These are phyloP conservation scores for Aspergillus avenaceus DNA, from an alignment of 495 filamentous ascomycete species.

Conservation along the genomic window DNA sequence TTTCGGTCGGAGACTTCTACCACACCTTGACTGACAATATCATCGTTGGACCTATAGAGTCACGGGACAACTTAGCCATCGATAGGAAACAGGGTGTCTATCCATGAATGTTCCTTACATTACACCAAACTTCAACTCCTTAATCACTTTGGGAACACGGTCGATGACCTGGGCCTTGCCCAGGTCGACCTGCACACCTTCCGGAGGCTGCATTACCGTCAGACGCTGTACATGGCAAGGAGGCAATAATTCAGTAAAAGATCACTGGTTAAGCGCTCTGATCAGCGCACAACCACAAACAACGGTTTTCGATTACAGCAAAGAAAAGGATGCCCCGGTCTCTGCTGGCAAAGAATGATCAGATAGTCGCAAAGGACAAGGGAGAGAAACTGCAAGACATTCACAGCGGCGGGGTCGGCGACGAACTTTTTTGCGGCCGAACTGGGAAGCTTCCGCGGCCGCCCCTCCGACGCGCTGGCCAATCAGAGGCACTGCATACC, in stretches of 20 bases:
- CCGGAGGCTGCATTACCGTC: constrained; percentile 47
- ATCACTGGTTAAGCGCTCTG: constrained; percentile 5
- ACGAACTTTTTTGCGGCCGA: constrained; percentile 25
- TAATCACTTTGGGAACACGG: constrained; percentile 82
- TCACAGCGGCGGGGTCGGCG: constrained; percentile 24
- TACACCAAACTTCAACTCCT: constrained; percentile 89
- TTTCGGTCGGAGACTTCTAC: constrained; percentile 87
- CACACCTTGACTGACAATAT: constrained; percentile 90
- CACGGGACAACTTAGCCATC: neutral
- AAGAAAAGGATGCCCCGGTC: neutral
- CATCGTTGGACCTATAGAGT: constrained; percentile 69
- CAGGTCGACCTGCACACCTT: constrained; percentile 47
- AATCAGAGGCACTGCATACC: constrained; percentile 19
- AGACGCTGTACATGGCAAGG: constrained; percentile 39
- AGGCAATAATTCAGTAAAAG: constrained; percentile 29
- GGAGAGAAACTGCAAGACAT: constrained; percentile 20
- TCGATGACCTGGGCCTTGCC: constrained; percentile 89
- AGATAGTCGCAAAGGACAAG: neutral
- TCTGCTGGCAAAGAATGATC: neutral
- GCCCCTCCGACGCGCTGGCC: constrained; percentile 12
- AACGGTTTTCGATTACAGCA: neutral
- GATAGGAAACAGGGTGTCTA: too few relatives aligned
- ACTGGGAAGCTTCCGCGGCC: constrained; percentile 9
- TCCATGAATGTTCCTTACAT: constrained; percentile 57
- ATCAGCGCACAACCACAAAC: neutral